A percentile compares a stretch with the other conserved stretches of the same genome.
phyloP scores from a whole-genome alignment of 306 rosid species.

The Morella rubra region DNA sequence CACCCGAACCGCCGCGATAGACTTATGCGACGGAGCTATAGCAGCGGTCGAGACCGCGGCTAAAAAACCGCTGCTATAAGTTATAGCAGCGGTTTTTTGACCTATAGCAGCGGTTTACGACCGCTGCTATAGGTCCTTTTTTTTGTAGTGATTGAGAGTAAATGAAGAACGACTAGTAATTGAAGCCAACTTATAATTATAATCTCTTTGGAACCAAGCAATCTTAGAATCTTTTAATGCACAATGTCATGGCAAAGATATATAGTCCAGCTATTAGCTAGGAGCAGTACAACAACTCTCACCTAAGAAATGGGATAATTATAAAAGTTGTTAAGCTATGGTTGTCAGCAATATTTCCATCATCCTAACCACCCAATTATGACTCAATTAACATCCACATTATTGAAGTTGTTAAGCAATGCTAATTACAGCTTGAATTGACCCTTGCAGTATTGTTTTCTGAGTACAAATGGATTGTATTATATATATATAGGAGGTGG shows the following conservation, averaged over 20 bases:
- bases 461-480: neutral
- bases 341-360: conserved; percentile 22
- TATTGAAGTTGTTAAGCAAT: conserved; percentile 40
- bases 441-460: neutral
- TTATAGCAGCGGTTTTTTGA: too few relatives aligned
- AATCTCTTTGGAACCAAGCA: neutral
- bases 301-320: conserved; percentile 26
- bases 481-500: conserved; percentile 3
- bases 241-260: neutral
- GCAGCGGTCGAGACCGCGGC: too few relatives aligned
- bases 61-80: too few relatives aligned
- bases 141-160: too few relatives aligned
- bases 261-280: neutral
- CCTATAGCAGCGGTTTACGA: too few relatives aligned
- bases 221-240: neutral
- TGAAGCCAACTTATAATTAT: neutral
- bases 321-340: conserved; percentile 29
- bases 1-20: too few relatives aligned
- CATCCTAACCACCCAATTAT: conserved; percentile 34
- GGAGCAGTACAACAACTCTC: conserved; percentile 38
- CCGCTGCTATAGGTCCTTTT: too few relatives aligned
- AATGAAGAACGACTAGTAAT: neutral
- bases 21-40: too few relatives aligned
- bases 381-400: conserved; percentile 19
- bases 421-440: conserved; percentile 28